Percentiles rank a stretch among this genome's conserved stretches.
phyloP scores from a whole-genome alignment of 1,139 yeast genomes.

The Debaryomyces sp. region DNA sequence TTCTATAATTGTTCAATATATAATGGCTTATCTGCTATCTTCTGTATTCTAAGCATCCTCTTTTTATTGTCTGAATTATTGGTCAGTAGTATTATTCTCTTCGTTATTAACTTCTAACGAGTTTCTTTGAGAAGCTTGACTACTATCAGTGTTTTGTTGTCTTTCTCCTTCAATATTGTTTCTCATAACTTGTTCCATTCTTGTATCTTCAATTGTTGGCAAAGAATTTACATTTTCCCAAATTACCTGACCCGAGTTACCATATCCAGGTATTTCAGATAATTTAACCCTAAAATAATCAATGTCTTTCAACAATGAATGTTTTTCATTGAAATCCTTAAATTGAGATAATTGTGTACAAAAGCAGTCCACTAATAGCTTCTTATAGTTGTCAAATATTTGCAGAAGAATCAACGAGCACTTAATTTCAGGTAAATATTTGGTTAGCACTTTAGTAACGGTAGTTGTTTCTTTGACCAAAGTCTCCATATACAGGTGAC shows the following conservation, averaged over 20 bases:
- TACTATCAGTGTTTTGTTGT: constrained; percentile 3
- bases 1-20: constrained; percentile 1
- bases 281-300: constrained; percentile 65
- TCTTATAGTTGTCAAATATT: constrained; percentile 64
- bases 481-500: constrained; percentile 66
- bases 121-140: constrained; percentile 3
- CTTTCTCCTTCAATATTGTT: constrained; percentile 35
- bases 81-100: not conserved
- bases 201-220: constrained; percentile 52
- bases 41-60: constrained; percentile 2
- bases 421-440: constrained; percentile 58
- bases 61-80: constrained; percentile 12
- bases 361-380: constrained; percentile 56
- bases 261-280: constrained; percentile 63
- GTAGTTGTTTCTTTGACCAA: constrained; percentile 68
- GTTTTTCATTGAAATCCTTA: constrained; percentile 55
- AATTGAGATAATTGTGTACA: constrained; percentile 53
- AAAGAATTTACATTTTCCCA: constrained; percentile 66
- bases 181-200: constrained; percentile 51
- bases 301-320: constrained; percentile 60
- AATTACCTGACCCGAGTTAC: constrained; percentile 64
- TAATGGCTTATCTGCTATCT: constrained; percentile 1
- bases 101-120: not conserved
- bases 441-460: constrained; percentile 60
- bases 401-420: constrained; percentile 53